Conservation (phyloP, 257 asterid species). For the Primulina eburnea region DNA sequence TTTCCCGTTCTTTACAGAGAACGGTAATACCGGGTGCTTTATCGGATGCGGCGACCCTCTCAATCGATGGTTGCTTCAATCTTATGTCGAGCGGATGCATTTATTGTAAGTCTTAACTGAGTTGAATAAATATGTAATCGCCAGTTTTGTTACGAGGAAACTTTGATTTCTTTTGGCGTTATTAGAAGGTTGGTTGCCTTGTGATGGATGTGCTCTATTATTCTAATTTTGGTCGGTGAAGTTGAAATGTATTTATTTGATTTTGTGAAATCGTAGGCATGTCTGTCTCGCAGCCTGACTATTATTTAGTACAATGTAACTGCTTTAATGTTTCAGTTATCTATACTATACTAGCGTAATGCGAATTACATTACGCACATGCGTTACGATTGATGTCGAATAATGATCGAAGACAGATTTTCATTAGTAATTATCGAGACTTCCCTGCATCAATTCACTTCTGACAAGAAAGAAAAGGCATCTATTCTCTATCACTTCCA, state of each 20-base stretch:
- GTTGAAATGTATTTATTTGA: not conserved
- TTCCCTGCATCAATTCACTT: too few species aligned
- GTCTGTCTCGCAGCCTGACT: not conserved
- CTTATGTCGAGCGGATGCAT: slow-evolving; percentile 94
- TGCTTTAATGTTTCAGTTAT: too few species aligned
- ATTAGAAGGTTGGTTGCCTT: slow-evolving; percentile 4
- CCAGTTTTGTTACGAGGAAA: slow-evolving; percentile 30
- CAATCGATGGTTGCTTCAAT: slow-evolving; percentile 68
- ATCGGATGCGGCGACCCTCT: slow-evolving; percentile 92
- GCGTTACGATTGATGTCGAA: too few species aligned
- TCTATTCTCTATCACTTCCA: too few species aligned
- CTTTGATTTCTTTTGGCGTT: slow-evolving; percentile 4
- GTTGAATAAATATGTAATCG: slow-evolving; percentile 7
- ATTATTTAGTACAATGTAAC: not conserved
- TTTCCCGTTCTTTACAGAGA: slow-evolving; percentile 69
- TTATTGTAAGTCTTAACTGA: slow-evolving; percentile 44
- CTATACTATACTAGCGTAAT: too few species aligned
- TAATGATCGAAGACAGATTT: too few species aligned
- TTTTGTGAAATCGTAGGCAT: not conserved
- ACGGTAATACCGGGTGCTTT: slow-evolving; percentile 85
- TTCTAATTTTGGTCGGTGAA: not conserved
- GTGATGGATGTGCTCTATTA: not conserved
- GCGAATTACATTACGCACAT: too few species aligned
- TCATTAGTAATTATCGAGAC: too few species aligned
- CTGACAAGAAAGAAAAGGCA: too few species aligned